Percentiles rank a stretch among this genome's conserved stretches.
Evolutionary conservation across 768 basidiomycete species (phyloP).

Genomic region (Phlebiopsis flavidoalba): DNA sequence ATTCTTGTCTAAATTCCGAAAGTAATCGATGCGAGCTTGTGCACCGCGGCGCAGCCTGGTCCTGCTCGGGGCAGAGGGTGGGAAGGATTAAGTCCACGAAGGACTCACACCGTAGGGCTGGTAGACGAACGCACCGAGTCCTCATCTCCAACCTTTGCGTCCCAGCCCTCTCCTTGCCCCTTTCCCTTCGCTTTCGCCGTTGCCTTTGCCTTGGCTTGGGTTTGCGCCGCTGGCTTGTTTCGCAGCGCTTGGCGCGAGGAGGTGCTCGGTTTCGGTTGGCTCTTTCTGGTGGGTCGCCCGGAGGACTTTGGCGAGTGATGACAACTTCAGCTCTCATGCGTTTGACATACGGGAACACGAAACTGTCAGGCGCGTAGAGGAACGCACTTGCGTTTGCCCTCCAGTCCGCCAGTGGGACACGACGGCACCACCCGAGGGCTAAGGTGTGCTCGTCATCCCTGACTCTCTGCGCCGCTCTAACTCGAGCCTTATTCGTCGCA

Average conservation of each 20-base stretch:
- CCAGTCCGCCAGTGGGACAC: constrained; percentile 6
- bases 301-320: background rate
- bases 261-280: background rate
- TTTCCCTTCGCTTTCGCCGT: constrained; percentile 1
- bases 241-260: constrained; percentile 6
- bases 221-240: background rate
- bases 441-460: constrained; percentile 1
- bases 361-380: background rate
- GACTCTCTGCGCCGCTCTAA: constrained; percentile 4
- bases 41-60: constrained; percentile 18
- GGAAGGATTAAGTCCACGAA: background rate
- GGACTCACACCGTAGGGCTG: background rate
- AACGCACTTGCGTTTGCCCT: constrained; percentile 7
- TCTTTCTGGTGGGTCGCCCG: background rate
- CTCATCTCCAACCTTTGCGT: constrained; percentile 15
- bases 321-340: constrained; percentile 4
- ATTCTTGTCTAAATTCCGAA: constrained; percentile 20
- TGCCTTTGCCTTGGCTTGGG: background rate
- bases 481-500: constrained; percentile 10
- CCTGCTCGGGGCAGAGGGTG: constrained; percentile 11
- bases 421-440: constrained; percentile 10
- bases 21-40: constrained; percentile 21
- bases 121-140: constrained; percentile 20
- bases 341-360: too few relatives aligned
- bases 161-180: constrained; percentile 8